These are phyloP conservation scores for Lecanosticta acicola DNA, from an alignment of 2,329 filamentous ascomycete genomes.

Conservation along the genomic window DNA sequence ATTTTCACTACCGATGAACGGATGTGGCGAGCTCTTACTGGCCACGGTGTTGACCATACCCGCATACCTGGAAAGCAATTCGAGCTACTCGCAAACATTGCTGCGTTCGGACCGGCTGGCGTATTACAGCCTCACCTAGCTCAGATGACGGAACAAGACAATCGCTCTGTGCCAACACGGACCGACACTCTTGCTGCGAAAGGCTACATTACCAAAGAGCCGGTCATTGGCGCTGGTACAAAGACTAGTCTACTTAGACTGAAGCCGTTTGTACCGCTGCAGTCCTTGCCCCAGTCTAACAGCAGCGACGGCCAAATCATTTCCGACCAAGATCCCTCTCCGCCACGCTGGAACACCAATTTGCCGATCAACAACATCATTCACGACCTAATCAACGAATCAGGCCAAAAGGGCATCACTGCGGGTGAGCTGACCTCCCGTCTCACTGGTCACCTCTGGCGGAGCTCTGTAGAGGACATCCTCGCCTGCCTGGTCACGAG, in stretches of 20 bases:
- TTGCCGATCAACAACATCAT: conserved; percentile 48
- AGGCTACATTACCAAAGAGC: conserved; percentile 57
- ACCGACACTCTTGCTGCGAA: conserved; percentile 53
- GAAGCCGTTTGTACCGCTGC: conserved; percentile 38
- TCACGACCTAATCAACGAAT: conserved; percentile 43
- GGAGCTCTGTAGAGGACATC: conserved; percentile 50
- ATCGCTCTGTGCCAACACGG: conserved; percentile 57
- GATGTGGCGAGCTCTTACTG: conserved; percentile 56
- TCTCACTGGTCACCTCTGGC: conserved; percentile 48
- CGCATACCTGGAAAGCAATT: conserved; percentile 53
- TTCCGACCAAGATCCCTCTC: conserved; percentile 30
- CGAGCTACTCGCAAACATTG: conserved; percentile 53
- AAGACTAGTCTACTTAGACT: conserved; percentile 54
- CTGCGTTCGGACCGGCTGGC: conserved; percentile 48
- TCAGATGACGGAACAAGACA: conserved; percentile 55
- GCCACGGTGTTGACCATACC: conserved; percentile 52
- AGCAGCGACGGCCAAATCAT: no score
- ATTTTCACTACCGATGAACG: conserved; percentile 51
- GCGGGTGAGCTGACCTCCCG: conserved; percentile 37
- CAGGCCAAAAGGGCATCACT: conserved; percentile 47
- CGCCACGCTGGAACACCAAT: conserved; percentile 53
- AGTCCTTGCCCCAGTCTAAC: conserved; percentile 5
- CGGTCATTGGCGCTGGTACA: conserved; percentile 43
- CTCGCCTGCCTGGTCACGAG: conserved; percentile 49
- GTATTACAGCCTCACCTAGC: conserved; percentile 55